Evolutionary conservation across 768 basidiomycete species (phyloP).

Genomic region (Russula compacta): DNA sequence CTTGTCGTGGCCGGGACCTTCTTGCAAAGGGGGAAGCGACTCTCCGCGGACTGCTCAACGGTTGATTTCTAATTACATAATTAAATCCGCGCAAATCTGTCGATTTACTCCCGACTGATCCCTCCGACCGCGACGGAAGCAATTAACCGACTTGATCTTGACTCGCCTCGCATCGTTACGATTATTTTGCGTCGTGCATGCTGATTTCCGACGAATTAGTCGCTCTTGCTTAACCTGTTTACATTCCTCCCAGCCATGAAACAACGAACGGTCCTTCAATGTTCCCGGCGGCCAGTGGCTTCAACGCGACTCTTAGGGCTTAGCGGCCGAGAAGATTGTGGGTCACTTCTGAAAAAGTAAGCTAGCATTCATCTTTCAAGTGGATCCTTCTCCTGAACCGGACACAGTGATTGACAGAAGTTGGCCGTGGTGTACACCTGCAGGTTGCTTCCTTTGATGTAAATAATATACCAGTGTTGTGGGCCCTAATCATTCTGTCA

Average conservation of each 20-base stretch:
- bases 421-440: neutral
- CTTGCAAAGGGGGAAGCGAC: neutral
- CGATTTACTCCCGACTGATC: neutral
- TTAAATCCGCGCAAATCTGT: neutral
- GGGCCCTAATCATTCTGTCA: neutral
- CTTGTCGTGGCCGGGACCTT: constrained; percentile 2
- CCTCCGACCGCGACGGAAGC: neutral
- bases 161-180: too few species aligned
- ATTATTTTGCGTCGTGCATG: too few species aligned
- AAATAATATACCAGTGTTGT: neutral
- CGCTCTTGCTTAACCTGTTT: neutral
- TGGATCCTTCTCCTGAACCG: neutral
- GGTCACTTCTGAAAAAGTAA: neutral
- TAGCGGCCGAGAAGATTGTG: neutral
- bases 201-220: neutral
- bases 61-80: constrained; percentile 12
- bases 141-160: neutral
- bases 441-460: neutral
- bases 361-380: neutral
- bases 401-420: neutral
- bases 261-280: neutral
- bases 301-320: neutral
- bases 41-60: neutral
- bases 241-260: neutral
- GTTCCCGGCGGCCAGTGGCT: neutral